phyloP scores from a whole-genome alignment of 1,139 yeast species.

The Lodderomyces oxycetoniae region DNA sequence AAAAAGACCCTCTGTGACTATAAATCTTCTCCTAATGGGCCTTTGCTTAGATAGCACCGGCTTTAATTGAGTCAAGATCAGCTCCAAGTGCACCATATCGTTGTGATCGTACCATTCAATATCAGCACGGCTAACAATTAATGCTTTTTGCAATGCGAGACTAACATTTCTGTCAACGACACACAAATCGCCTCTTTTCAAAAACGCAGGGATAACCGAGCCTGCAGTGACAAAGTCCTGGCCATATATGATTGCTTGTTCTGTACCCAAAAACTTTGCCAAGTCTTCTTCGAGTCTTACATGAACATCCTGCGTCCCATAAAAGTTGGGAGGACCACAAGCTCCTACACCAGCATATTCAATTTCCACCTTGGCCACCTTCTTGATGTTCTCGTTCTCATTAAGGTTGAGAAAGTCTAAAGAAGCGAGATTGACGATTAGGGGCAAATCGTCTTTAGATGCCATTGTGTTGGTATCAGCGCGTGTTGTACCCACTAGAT shows the following conservation, averaged over 20 bases:
- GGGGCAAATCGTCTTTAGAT: constrained; percentile 23
- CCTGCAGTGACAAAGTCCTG: constrained; percentile 89
- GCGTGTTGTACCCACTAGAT: constrained; percentile 12
- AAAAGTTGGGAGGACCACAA: constrained; percentile 97
- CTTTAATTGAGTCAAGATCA: constrained; percentile 56
- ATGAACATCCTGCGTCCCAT: constrained; percentile 94
- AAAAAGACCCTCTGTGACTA: constrained; percentile 86
- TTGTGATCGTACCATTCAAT: constrained; percentile 84
- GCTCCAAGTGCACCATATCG: constrained; percentile 77
- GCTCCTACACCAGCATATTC: constrained; percentile 89
- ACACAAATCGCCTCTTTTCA: constrained; percentile 91
- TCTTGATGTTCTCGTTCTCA: constrained; percentile 40
- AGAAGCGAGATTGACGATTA: constrained; percentile 67
- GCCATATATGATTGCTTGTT: constrained; percentile 79
- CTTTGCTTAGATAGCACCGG: constrained; percentile 61
- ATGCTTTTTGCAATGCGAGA: constrained; percentile 81
- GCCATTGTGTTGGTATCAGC: background rate
- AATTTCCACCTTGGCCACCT: constrained; percentile 58
- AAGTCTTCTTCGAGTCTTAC: constrained; percentile 73
- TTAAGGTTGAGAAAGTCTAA: constrained; percentile 61
- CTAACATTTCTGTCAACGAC: constrained; percentile 81
- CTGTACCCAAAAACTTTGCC: constrained; percentile 70
- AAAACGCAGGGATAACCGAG: constrained; percentile 95
- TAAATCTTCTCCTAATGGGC: constrained; percentile 81
- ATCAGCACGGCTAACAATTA: constrained; percentile 80